These are phyloP conservation scores for Penicillium sp. DNA, from an alignment of 2,329 filamentous ascomycete species.

Conservation along the genomic window DNA sequence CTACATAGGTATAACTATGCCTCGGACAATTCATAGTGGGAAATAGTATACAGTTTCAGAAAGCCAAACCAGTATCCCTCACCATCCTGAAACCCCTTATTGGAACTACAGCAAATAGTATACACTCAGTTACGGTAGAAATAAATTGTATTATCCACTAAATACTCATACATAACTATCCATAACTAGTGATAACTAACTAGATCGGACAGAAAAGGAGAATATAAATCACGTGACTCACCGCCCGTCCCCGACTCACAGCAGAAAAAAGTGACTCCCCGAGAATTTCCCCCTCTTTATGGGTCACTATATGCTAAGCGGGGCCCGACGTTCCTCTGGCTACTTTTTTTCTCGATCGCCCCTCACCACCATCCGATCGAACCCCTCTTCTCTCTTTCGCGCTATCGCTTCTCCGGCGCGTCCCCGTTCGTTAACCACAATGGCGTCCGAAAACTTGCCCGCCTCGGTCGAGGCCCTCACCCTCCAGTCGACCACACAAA, in stretches of 20 bases:
- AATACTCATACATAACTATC: no score
- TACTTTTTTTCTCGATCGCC: conserved; percentile 24
- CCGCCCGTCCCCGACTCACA: conserved; percentile 32
- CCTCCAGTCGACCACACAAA: conserved; percentile 38
- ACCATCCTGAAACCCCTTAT: neutral
- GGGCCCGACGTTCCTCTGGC: conserved; percentile 37
- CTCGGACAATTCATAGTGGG: neutral
- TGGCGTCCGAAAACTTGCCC: conserved; percentile 36
- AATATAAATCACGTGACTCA: conserved; percentile 16
- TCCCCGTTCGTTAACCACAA: conserved; percentile 22
- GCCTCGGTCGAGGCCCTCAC: conserved; percentile 37
- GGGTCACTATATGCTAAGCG: conserved; percentile 39
- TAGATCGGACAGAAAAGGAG: no score
- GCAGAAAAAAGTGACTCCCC: conserved; percentile 21
- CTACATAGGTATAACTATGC: neutral
- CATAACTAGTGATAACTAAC: no score
- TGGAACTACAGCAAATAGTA: neutral
- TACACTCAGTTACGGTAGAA: neutral
- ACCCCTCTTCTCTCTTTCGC: conserved; percentile 9
- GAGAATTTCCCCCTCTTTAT: conserved; percentile 33
- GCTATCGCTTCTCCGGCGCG: conserved; percentile 12
- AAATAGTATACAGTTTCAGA: neutral
- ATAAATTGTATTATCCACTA: neutral
- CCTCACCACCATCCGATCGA: conserved; percentile 7
- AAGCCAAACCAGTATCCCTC: neutral